Percentiles rank a stretch among this genome's conserved stretches.
These are phyloP conservation scores for Millerozyma acaciae DNA, from an alignment of 805 yeast species.

Conservation along the genomic window DNA sequence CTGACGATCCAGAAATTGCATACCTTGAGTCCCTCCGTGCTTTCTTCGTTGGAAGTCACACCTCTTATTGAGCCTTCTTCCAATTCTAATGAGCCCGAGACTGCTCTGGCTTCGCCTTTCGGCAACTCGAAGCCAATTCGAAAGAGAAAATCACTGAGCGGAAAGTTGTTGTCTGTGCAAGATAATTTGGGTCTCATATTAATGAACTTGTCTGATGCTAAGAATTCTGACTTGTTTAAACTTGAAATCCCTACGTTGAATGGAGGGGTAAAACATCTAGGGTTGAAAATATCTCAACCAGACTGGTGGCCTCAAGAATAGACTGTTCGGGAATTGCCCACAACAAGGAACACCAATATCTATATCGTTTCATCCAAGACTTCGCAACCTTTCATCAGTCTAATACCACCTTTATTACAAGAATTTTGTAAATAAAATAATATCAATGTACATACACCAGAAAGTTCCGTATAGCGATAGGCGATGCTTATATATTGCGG, in stretches of 20 bases:
- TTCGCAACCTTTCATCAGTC: too few species aligned
- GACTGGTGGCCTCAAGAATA: constrained; percentile 81
- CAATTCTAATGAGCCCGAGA: constrained; percentile 6
- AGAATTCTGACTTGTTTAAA: constrained; percentile 39
- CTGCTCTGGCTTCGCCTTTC: constrained; percentile 36
- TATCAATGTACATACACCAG: too few species aligned
- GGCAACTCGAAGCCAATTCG: constrained; percentile 24
- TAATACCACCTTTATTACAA: too few species aligned
- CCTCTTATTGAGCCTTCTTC: constrained; percentile 13
- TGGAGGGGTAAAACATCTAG: constrained; percentile 26
- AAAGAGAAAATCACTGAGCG: constrained; percentile 46
- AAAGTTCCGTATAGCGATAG: too few species aligned
- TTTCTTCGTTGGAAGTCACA: constrained; percentile 15
- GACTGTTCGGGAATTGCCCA: too few species aligned
- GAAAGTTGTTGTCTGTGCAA: constrained; percentile 53
- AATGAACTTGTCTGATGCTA: constrained; percentile 42
- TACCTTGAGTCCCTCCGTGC: constrained; percentile 9
- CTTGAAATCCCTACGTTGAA: constrained; percentile 21
- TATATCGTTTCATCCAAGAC: too few species aligned
- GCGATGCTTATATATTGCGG: too few species aligned
- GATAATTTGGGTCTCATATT: constrained; percentile 67
- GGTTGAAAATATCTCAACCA: constrained; percentile 54
- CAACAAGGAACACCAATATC: too few species aligned
- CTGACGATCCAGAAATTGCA: constrained; percentile 14
- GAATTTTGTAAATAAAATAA: too few species aligned